Evolutionary conservation across 2,329 filamentous ascomycete species (phyloP), one percentile per base, ranked within the genome.

Genomic region (Aureobasidium sp.): DNA sequence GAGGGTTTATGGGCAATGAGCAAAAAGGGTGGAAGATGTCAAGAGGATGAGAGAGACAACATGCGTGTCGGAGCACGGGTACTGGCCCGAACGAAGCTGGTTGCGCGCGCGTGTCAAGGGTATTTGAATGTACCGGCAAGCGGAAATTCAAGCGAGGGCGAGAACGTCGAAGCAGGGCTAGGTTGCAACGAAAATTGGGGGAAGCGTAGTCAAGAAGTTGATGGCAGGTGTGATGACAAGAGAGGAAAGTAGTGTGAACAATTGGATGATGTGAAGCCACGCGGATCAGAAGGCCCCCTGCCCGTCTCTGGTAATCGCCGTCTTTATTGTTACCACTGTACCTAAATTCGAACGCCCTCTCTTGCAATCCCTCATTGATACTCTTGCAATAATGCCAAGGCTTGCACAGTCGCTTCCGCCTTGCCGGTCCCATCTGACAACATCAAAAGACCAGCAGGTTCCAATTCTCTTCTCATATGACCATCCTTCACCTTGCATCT

Each of bases 11-110:
- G 29, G 41, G 27, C 0, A 41, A 36, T 42, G 45, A 21, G 6
- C n/a, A 34, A 50, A 21, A 59, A 32, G 37, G 32, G 27, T 36
- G 44, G 8, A 32, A 27, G 34, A 42, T 34, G 57, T 59, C 44
- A 59, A 50, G 37, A 49, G 25, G n/a, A 15, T 15, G 30, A 15
- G 54, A 47, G 32, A 59, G 57, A 59, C 57, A 59, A 50, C 55
- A 59, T 59, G 55, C 55, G 55, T 59, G 44, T 59, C 57, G 57
- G 53, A 59, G 57, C 57, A 59, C 57, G 45, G 57, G 45, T 59
- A 59, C 30, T 49, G 45, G 55, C 29, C 41, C 41, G 54, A 58
- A 36, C 54, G 41, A 58, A 47, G 27, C 41, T 58, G 54, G 32
- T 59, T 47, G 42, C 55, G 55, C 44, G 57, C 45, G 45, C 57